Percentiles rank a stretch among this genome's conserved stretches.
Conservation (phyloP, 1,284 basidiomycete species). For the Cutaneotrichosporon cyanovorans region DNA sequence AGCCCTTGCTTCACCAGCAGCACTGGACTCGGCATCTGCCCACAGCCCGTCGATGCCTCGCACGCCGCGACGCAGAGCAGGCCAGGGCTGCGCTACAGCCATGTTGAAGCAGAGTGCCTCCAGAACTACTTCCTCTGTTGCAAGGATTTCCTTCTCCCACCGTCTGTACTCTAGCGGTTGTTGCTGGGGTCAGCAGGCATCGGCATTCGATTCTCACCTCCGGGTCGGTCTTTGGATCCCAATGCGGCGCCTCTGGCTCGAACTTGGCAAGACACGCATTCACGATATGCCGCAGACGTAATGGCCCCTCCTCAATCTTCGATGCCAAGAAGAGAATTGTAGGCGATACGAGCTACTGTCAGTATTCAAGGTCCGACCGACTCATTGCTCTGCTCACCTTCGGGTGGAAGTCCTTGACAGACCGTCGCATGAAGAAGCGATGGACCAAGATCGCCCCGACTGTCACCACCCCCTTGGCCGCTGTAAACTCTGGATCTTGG, state of each 20-base stretch:
- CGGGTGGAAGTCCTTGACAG: conserved; percentile 68
- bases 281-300: conserved; percentile 35
- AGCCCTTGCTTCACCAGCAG: not conserved
- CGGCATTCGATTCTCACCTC: not conserved
- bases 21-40: conserved; percentile 2
- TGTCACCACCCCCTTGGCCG: conserved; percentile 50
- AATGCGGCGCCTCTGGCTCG: conserved; percentile 15
- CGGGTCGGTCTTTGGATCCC: conserved; percentile 19
- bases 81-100: conserved; percentile 72
- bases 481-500: conserved; percentile 13
- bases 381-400: conserved; percentile 19
- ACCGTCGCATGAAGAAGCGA: conserved; percentile 86
- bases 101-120: conserved; percentile 90
- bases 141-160: conserved; percentile 64
- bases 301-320: conserved; percentile 53
- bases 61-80: conserved; percentile 61
- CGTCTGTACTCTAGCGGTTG: conserved; percentile 61
- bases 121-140: conserved; percentile 72
- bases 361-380: no score
- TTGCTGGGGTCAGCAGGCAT: not conserved
- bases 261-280: conserved; percentile 33
- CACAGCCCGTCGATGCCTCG: conserved; percentile 21
- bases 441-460: conserved; percentile 86
- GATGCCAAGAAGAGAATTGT: conserved; percentile 85
- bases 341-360: conserved; percentile 70